Conservation (phyloP, 2,329 filamentous ascomycete species). For the Dendrostoma leiphaemia region DNA sequence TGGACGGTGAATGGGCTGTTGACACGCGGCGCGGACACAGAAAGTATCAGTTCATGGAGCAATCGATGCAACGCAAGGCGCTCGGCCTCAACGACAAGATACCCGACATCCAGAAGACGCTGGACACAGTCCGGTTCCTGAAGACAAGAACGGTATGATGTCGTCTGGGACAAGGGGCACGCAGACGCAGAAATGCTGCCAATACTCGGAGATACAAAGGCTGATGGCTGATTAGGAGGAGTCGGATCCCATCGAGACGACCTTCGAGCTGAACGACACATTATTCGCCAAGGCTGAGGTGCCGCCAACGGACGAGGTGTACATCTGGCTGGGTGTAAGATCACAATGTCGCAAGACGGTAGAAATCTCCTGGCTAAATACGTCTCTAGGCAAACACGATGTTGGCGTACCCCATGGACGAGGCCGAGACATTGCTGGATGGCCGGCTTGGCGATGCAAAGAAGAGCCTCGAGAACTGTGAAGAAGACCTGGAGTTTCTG, state of each 20-base stretch:
- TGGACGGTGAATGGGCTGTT: background rate
- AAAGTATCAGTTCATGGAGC: slow-evolving; percentile 99
- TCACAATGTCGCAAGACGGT: background rate
- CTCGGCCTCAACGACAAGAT: slow-evolving; percentile 88
- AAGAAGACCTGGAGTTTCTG: slow-evolving; percentile 94
- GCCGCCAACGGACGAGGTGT: slow-evolving; percentile 83
- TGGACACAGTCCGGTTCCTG: slow-evolving; percentile 87
- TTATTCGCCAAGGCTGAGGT: slow-evolving; percentile 86
- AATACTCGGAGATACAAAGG: background rate
- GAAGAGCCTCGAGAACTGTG: slow-evolving; percentile 78
- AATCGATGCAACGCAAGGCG: slow-evolving; percentile 82
- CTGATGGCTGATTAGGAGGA: slow-evolving; percentile 33
- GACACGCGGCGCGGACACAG: slow-evolving; percentile 45
- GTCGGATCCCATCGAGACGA: slow-evolving; percentile 77
- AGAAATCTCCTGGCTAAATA: slow-evolving; percentile 46
- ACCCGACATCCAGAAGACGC: slow-evolving; percentile 92
- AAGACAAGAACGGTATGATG: slow-evolving; percentile 66
- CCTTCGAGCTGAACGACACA: slow-evolving; percentile 95
- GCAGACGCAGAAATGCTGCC: background rate
- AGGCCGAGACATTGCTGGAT: slow-evolving; percentile 76
- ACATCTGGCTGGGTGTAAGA: slow-evolving; percentile 84
- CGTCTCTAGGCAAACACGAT: slow-evolving; percentile 73
- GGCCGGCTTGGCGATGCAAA: slow-evolving; percentile 79
- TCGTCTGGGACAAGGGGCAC: background rate
- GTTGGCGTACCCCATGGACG: slow-evolving; percentile 87